Evolutionary conservation across 148 eudicot genomes (phyloP).

Genomic region (Limonium bicolor): DNA sequence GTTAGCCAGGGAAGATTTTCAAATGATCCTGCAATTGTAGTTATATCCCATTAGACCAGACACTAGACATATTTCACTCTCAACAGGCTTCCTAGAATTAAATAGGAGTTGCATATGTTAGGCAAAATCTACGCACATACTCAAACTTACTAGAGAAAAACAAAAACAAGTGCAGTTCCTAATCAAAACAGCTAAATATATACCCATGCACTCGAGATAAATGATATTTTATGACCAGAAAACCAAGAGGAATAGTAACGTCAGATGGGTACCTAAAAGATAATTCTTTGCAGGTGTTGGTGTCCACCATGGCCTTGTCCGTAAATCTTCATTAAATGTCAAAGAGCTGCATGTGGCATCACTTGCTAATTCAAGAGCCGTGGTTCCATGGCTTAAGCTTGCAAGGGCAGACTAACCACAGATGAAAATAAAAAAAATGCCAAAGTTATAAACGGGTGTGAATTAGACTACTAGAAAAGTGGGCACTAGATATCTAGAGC

Average conservation of each 20-base stretch:
- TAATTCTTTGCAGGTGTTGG: constrained; percentile 71
- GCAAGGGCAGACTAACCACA: constrained; percentile 60
- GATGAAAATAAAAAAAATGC: constrained; percentile 4
- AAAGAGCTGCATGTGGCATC: constrained; percentile 42
- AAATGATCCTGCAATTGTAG: constrained; percentile 91
- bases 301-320: constrained; percentile 93
- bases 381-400: constrained; percentile 44
- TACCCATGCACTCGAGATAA: too few relatives aligned
- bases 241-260: too few relatives aligned
- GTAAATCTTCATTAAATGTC: constrained; percentile 89
- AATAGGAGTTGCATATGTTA: too few relatives aligned
- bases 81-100: too few relatives aligned
- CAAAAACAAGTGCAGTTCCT: too few relatives aligned
- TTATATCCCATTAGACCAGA: too few relatives aligned
- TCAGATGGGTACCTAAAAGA: constrained; percentile 66
- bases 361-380: constrained; percentile 49
- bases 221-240: too few relatives aligned
- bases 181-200: too few relatives aligned
- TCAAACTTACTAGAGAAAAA: too few relatives aligned
- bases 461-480: not conserved
- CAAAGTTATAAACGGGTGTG: not conserved
- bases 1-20: constrained; percentile 51
- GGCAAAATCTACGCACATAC: too few relatives aligned
- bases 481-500: not conserved
- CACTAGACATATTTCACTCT: too few relatives aligned